These are phyloP conservation scores for Isochrysis galbana DNA, from an alignment of 78 protist genomes.

Conservation along the genomic window DNA sequence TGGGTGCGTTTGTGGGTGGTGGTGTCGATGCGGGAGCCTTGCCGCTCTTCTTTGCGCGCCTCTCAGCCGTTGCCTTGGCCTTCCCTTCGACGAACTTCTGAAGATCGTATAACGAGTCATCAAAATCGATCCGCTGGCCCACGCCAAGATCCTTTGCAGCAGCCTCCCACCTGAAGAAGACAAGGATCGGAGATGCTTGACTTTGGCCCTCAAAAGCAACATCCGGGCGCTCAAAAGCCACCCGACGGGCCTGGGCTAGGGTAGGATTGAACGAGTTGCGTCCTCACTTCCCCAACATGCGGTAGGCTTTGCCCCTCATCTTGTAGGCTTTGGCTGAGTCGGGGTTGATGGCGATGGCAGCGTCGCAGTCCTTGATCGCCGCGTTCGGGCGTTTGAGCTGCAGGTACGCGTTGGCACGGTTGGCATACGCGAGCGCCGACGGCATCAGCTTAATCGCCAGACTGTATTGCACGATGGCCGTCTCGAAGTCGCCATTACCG, in stretches of 20 bases:
- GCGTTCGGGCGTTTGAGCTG: background rate
- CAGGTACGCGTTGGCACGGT: background rate
- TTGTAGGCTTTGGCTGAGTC: constrained; percentile 53
- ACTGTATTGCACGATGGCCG: background rate
- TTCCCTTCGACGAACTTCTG: background rate
- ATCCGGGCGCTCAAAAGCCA: too few relatives aligned
- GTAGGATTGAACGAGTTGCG: too few relatives aligned
- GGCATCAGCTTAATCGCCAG: background rate
- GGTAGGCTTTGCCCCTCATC: constrained; percentile 14
- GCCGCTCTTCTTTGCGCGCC: background rate
- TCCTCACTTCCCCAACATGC: too few relatives aligned
- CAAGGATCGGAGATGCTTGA: too few relatives aligned
- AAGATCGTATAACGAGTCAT: background rate
- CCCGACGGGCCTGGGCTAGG: too few relatives aligned
- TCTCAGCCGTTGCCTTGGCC: background rate
- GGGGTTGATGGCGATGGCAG: constrained; percentile 39
- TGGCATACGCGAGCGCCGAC: background rate
- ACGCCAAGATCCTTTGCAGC: background rate
- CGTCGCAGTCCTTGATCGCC: constrained; percentile 29
- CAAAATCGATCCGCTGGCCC: background rate
- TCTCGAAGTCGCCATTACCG: background rate
- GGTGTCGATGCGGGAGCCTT: background rate
- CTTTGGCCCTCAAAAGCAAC: too few relatives aligned
- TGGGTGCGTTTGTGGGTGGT: background rate
- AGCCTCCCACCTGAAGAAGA: too few relatives aligned